Percentiles rank a stretch among this genome's conserved stretches.
These are phyloP conservation scores for Ceriops zippeliana DNA, from an alignment of 345 rosid species.

Conservation along the genomic window DNA sequence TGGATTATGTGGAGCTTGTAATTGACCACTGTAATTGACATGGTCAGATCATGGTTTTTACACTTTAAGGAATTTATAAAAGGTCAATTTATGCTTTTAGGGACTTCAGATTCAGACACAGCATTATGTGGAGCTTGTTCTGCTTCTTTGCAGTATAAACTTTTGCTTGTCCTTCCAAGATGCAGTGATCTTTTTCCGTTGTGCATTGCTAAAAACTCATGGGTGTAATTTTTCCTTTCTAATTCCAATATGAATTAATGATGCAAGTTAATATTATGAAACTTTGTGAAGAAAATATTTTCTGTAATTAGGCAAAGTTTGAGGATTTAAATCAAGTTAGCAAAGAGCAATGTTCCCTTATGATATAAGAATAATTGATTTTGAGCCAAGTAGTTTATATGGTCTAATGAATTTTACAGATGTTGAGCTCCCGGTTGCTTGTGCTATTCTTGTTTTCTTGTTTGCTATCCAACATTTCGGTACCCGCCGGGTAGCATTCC, in stretches of 20 bases:
- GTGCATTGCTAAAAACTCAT: too few relatives aligned
- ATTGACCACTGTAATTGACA: constrained; percentile 5
- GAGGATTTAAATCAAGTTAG: neutral
- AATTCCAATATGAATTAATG: too few relatives aligned
- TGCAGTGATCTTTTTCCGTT: too few relatives aligned
- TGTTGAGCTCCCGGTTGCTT: constrained; percentile 13
- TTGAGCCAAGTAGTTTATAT: neutral
- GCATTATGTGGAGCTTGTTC: neutral
- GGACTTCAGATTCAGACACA: constrained; percentile 6
- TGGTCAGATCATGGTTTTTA: constrained; percentile 14
- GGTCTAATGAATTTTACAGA: constrained; percentile 2
- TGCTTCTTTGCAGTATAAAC: neutral
- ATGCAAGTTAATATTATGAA: neutral
- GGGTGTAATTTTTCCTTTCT: too few relatives aligned
- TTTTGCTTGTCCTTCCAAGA: too few relatives aligned
- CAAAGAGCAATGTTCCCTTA: neutral
- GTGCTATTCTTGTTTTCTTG: constrained; percentile 1
- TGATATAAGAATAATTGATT: neutral
- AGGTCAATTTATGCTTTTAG: constrained; percentile 14
- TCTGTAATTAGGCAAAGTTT: neutral
- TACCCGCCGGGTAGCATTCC: neutral
- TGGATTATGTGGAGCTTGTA: too few relatives aligned
- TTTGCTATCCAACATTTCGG: neutral
- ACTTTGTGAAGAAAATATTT: neutral
- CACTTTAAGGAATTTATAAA: constrained; percentile 1